Evolutionary conservation across 805 yeast genomes (phyloP).

Genomic region (Yarrowia sp.): DNA sequence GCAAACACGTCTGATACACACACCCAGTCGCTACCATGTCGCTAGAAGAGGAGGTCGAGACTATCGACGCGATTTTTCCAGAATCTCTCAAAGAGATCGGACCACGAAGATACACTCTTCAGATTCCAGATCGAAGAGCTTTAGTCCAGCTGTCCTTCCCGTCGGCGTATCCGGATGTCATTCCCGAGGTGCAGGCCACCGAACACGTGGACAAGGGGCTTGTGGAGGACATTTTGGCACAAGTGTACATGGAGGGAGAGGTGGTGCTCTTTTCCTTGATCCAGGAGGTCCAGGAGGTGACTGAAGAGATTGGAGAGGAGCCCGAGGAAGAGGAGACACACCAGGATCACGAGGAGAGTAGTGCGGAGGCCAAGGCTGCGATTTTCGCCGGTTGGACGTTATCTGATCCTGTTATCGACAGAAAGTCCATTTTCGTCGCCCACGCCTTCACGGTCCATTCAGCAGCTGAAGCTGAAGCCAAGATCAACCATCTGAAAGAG

Average conservation of each 20-base stretch:
- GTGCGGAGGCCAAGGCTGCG: conserved; percentile 40
- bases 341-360: conserved; percentile 41
- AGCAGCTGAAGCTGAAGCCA: conserved; percentile 69
- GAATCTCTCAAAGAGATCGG: conserved; percentile 55
- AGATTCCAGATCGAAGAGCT: conserved; percentile 62
- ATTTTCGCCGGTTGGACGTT: conserved; percentile 64
- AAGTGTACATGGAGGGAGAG: conserved; percentile 62
- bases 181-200: conserved; percentile 66
- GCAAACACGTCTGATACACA: background rate
- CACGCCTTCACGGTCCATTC: conserved; percentile 68
- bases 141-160: conserved; percentile 75
- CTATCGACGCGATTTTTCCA: conserved; percentile 89
- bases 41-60: conserved; percentile 73
- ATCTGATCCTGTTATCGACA: conserved; percentile 79
- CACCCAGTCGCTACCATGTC: background rate
- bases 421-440: conserved; percentile 86
- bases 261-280: conserved; percentile 84
- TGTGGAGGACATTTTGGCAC: conserved; percentile 60
- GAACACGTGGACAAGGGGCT: conserved; percentile 53
- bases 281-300: conserved; percentile 52
- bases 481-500: conserved; percentile 59
- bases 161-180: conserved; percentile 65
- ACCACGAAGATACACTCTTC: conserved; percentile 54
- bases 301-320: conserved; percentile 40
- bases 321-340: background rate